Percentiles rank a stretch among this genome's conserved stretches.
Conservation (phyloP, 352 stramenopile species). For the Poterioochromonas sp. region DNA sequence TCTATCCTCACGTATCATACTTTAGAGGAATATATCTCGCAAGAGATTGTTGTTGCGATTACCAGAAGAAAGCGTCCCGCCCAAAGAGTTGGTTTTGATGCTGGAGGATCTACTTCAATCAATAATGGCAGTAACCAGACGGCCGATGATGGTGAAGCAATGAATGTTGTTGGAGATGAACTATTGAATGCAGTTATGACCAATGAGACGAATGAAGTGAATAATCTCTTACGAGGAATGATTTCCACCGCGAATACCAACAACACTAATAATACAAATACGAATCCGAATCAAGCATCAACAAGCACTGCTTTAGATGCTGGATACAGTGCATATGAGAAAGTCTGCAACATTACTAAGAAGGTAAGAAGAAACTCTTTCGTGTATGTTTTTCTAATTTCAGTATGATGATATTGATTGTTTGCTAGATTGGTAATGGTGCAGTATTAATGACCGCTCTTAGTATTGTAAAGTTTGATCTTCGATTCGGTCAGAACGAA, state of each 20-base stretch:
- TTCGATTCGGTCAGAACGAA: not conserved
- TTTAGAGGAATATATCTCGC: not conserved
- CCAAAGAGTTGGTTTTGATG: not conserved
- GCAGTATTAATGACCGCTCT: not conserved
- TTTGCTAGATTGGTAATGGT: not conserved
- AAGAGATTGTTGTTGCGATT: not conserved
- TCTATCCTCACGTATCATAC: not conserved
- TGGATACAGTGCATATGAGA: not conserved
- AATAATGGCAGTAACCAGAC: not conserved
- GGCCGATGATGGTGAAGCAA: not conserved
- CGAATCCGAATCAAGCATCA: not conserved
- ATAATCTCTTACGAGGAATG: too few species aligned
- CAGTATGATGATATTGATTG: not conserved
- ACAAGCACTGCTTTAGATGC: not conserved
- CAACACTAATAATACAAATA: too few species aligned
- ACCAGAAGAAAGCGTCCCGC: not conserved
- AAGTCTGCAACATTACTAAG: conserved; percentile 27
- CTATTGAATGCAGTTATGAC: too few species aligned
- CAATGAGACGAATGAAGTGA: too few species aligned
- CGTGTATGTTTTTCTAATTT: too few species aligned
- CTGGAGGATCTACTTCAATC: not conserved
- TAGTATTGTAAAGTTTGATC: not conserved
- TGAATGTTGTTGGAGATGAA: not conserved
- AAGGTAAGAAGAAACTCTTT: too few species aligned
- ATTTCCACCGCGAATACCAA: too few species aligned